A percentile compares a stretch with the other conserved stretches of the same genome.
Evolutionary conservation across 371 early-diverging fungal species (phyloP).

Genomic region (Lichtheimia ramosa): DNA sequence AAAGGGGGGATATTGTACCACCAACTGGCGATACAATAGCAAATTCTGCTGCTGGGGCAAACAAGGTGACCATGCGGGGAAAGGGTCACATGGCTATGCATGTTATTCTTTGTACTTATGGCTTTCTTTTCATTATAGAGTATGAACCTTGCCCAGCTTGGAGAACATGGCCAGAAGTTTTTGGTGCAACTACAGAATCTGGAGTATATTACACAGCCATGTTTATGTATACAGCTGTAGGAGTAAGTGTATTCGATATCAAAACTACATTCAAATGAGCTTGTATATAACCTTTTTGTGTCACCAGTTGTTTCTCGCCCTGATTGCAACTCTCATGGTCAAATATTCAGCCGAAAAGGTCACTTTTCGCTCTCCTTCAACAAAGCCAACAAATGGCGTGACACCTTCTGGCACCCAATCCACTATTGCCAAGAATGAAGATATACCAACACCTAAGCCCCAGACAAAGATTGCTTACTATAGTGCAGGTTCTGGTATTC

Average conservation of each 20-base stretch:
- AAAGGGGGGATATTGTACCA: constrained; percentile 83
- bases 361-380: constrained; percentile 23
- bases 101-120: neutral
- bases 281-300: neutral
- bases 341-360: constrained; percentile 46
- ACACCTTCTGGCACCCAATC: neutral
- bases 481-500: constrained; percentile 93
- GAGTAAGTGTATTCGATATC: constrained; percentile 27
- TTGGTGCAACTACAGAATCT: constrained; percentile 20
- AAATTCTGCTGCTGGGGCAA: constrained; percentile 91
- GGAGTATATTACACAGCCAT: constrained; percentile 32
- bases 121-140: constrained; percentile 12
- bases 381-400: neutral
- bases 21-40: constrained; percentile 81
- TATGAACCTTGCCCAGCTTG: constrained; percentile 40
- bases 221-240: constrained; percentile 37
- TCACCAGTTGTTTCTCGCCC: constrained; percentile 33
- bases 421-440: neutral
- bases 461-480: constrained; percentile 46
- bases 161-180: constrained; percentile 45
- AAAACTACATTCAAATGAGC: neutral
- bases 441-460: constrained; percentile 11
- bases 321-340: constrained; percentile 39
- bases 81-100: neutral
- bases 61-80: constrained; percentile 38